These are phyloP conservation scores for Keithomyces neogunnii DNA, from an alignment of 2,329 filamentous ascomycete genomes.

Conservation along the genomic window DNA sequence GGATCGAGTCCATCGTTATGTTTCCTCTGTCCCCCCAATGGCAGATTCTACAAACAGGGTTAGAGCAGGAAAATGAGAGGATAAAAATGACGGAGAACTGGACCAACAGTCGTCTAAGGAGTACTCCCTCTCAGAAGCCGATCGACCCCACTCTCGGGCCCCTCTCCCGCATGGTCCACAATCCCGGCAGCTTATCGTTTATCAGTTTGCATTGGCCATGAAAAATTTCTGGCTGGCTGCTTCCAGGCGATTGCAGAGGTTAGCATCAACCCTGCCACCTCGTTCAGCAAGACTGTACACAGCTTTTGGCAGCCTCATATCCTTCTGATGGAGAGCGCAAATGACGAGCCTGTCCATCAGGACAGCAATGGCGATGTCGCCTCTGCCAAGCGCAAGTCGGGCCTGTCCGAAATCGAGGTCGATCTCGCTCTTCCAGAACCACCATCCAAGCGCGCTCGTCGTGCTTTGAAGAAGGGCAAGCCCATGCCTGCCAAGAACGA, in stretches of 20 bases:
- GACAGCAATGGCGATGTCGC: conserved; percentile 8
- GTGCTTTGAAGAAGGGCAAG: conserved; percentile 80
- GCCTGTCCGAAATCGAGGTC: conserved; percentile 72
- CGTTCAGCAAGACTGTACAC: too few species aligned
- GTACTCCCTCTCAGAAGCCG: too few species aligned
- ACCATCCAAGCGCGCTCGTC: conserved; percentile 86
- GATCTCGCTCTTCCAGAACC: conserved; percentile 86
- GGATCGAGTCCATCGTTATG: too few species aligned
- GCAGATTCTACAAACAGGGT: too few species aligned
- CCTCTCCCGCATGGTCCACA: not conserved
- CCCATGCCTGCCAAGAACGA: conserved; percentile 35
- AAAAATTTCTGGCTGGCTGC: not conserved
- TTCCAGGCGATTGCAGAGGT: too few species aligned
- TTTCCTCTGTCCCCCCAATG: too few species aligned
- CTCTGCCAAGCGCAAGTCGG: conserved; percentile 58
- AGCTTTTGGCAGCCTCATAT: not conserved
- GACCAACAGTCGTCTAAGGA: too few species aligned
- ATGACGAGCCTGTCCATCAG: conserved; percentile 4
- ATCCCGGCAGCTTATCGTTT: not conserved
- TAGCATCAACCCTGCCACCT: too few species aligned
- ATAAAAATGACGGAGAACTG: too few species aligned
- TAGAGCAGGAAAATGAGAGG: too few species aligned
- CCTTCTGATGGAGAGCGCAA: conserved; percentile 9
- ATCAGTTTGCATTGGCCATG: not conserved
- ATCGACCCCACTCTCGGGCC: too few species aligned